phyloP scores from a whole-genome alignment of 2,329 filamentous ascomycete species.

The Aspergillus vadensis region DNA sequence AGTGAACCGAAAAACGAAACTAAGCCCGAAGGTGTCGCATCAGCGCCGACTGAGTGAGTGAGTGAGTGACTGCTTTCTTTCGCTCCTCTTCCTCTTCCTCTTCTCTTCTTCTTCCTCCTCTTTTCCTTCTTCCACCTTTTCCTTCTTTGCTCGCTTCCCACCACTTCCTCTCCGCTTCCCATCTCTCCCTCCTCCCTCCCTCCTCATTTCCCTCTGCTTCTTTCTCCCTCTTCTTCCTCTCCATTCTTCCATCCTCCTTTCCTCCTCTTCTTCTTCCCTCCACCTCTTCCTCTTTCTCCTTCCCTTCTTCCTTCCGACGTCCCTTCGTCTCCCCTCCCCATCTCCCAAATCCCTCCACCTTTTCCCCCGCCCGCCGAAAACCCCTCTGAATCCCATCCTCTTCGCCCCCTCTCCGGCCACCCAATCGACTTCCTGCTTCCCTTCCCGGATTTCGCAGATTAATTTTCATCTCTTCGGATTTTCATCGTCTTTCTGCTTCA shows the following conservation, averaged over 20 bases:
- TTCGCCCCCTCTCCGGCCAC: conserved; percentile 18
- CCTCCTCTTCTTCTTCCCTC: conserved; percentile 21
- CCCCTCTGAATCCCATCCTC: conserved; percentile 27
- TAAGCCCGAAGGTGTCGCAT: background rate
- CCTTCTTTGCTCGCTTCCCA: conserved; percentile 18
- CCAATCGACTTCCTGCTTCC: conserved; percentile 8
- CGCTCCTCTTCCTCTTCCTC: conserved; percentile 12
- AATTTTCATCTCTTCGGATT: background rate
- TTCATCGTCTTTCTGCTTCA: background rate
- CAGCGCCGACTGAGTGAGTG: background rate
- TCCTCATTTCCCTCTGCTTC: conserved; percentile 23
- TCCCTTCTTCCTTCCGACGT: conserved; percentile 15
- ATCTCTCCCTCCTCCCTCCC: conserved; percentile 22
- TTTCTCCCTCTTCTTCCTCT: conserved; percentile 18
- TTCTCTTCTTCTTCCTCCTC: conserved; percentile 7
- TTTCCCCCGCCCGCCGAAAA: conserved; percentile 35
- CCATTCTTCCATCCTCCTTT: conserved; percentile 26
- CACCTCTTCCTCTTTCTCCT: conserved; percentile 16
- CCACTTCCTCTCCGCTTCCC: conserved; percentile 18
- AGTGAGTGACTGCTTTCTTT: conserved; percentile 13
- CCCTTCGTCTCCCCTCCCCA: conserved; percentile 20
- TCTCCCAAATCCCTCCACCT: conserved; percentile 29
- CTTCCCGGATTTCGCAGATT: conserved; percentile 4
- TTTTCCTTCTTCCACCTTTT: conserved; percentile 22
- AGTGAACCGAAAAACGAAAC: conserved; percentile 4